A percentile compares a stretch with the other conserved stretches of the same genome.
Evolutionary conservation across 805 yeast species (phyloP).

Genomic region (Nakazawaea laoshanensis): DNA sequence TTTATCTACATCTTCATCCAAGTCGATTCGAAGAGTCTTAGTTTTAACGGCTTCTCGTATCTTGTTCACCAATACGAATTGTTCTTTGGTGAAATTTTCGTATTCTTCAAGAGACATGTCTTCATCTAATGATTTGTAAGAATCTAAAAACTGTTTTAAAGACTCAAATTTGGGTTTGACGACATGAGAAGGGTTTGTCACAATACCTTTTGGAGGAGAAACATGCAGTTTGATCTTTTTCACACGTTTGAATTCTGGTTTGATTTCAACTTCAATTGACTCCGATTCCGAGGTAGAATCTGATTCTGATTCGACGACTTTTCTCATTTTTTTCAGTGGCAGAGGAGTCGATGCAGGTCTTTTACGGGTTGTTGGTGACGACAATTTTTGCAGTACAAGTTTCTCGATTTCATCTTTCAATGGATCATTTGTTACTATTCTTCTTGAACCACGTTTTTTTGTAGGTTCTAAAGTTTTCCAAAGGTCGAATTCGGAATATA

Average conservation of each 20-base stretch:
- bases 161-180: slow-evolving; percentile 33
- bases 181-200: slow-evolving; percentile 55
- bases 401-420: slow-evolving; percentile 16
- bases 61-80: slow-evolving; percentile 31
- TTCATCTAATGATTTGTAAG: slow-evolving; percentile 54
- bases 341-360: not conserved
- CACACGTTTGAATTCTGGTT: slow-evolving; percentile 3
- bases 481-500: slow-evolving; percentile 23
- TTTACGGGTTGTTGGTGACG: slow-evolving; percentile 1
- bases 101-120: slow-evolving; percentile 57
- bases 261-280: not conserved
- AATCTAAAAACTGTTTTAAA: slow-evolving; percentile 37
- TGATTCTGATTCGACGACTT: slow-evolving; percentile 2
- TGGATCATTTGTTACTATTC: slow-evolving; percentile 20
- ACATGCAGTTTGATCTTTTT: slow-evolving; percentile 22
- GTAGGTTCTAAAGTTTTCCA: slow-evolving; percentile 24
- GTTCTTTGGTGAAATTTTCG: slow-evolving; percentile 45
- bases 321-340: not conserved
- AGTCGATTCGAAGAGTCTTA: slow-evolving; percentile 35
- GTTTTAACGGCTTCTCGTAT: slow-evolving; percentile 39
- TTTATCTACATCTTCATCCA: slow-evolving; percentile 34
- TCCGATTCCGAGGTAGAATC: slow-evolving; percentile 1
- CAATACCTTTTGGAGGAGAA: slow-evolving; percentile 33
- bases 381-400: not conserved
- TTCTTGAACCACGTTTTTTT: slow-evolving; percentile 11